Base-by-base conservation (phyloP, 2,329 filamentous ascomycete genomes). In the Gaeumannomyces sp. region DNA sequence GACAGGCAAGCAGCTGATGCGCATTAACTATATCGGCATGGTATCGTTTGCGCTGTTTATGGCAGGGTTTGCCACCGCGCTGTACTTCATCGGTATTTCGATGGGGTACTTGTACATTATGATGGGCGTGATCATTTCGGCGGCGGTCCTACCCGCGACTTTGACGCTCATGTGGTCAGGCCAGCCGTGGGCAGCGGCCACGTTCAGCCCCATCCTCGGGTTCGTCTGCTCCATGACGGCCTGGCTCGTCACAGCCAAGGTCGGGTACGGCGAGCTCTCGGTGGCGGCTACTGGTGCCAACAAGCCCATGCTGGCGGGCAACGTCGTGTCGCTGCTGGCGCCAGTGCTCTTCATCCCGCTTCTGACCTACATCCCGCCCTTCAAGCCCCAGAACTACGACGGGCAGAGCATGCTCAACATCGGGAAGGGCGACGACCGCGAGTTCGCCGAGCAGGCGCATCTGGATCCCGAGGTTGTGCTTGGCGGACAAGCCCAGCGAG, bases 101-200 rank as follows among this genome's bases (percentile, higher is more conserved):
- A 95, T 97, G 91, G 92, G 92, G 13, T 96, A 93, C 71, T 81
- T 72, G 19, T 58, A 63, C 50, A 8, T 63, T 7, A 25, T 50
- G 73, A 97, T 97, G 93, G 93, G 93, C 8, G 90, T 93, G 62
- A 91, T 97, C 71, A 95, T 97, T 72, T 92, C 89, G 0, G 86
- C 90, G 0, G 93, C 92, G 3, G 92, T 96, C 4, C 83, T 97
- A 14, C 93, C 93, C 0, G 91, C 92, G 0, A 89, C 91, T 0
- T 79, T 96, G 67, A 91, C 92, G 0, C 83, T 97, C 0, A 81
- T 93, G 66, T 97, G 92, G 92, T 85, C 84, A 62, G 86, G 89
- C 1, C 92, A 96, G 74, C 92, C 91, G 71, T 88, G 86, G 80
- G 86, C 85, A 73, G 90, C 91, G 16, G 91, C 90, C 0, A 85